Percentiles rank a stretch among this genome's conserved stretches.
These are phyloP conservation scores for Phytopythium kandeliae DNA, from an alignment of 352 stramenopile genomes.

Conservation along the genomic window DNA sequence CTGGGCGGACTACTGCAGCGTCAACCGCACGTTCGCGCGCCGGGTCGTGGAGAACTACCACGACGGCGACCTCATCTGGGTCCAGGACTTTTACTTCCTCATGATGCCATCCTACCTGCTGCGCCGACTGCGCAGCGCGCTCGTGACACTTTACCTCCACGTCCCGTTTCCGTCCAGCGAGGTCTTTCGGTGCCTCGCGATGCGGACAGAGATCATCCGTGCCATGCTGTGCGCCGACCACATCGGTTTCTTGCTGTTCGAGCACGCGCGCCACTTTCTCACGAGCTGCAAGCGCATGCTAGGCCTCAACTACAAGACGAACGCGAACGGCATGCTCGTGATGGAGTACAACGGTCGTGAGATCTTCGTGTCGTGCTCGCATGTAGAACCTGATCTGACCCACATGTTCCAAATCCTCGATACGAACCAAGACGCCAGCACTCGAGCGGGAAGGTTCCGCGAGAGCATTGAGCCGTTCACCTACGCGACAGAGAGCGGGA, in stretches of 20 bases:
- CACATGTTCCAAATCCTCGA: conserved; percentile 66
- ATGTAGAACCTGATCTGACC: conserved; percentile 92
- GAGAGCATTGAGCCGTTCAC: conserved; percentile 34
- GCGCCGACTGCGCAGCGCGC: conserved; percentile 84
- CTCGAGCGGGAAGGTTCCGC: conserved; percentile 17
- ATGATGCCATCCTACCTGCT: conserved; percentile 96
- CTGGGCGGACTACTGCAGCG: conserved; percentile 75
- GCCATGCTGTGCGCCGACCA: conserved; percentile 89
- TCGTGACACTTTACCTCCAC: conserved; percentile 97
- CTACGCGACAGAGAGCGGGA: conserved; percentile 16
- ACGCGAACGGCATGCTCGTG: conserved; percentile 80
- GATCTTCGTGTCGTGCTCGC: conserved; percentile 95
- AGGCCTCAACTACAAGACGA: conserved; percentile 91
- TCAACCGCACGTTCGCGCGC: conserved; percentile 57
- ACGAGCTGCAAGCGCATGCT: conserved; percentile 92
- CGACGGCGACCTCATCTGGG: conserved; percentile 91
- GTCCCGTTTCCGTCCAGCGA: conserved; percentile 98
- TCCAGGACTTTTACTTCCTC: conserved; percentile 98
- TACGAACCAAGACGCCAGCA: conserved; percentile 35
- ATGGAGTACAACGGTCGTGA: conserved; percentile 96
- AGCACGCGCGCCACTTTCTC: conserved; percentile 92
- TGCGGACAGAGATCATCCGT: conserved; percentile 88
- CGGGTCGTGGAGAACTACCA: conserved; percentile 72
- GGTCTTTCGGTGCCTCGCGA: conserved; percentile 95
- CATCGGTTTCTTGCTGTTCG: conserved; percentile 92